Percentiles rank a stretch among this genome's conserved stretches.
These are phyloP conservation scores for Volvox reticuliferus DNA, from an alignment of 139 green algal species.

Conservation along the genomic window DNA sequence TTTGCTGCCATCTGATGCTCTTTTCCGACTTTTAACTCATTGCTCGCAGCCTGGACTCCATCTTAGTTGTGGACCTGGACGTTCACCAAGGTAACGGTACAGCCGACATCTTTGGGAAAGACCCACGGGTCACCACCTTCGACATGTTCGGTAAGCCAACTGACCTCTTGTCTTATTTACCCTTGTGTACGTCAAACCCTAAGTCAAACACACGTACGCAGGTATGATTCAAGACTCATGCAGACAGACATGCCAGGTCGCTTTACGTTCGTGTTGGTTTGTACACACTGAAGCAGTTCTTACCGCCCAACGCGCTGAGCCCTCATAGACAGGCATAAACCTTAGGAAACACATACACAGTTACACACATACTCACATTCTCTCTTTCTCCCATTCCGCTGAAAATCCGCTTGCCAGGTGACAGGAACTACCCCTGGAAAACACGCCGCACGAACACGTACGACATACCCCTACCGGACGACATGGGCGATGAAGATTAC, in stretches of 20 bases:
- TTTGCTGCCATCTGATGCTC: too few species aligned
- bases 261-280: too few species aligned
- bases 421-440: conserved; percentile 81
- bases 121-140: conserved; percentile 76
- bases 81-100: conserved; percentile 84
- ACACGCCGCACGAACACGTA: conserved; percentile 68
- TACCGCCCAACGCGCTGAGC: too few species aligned
- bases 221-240: too few species aligned
- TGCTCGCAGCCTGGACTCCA: conserved; percentile 10
- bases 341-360: not conserved
- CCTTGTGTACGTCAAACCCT: too few species aligned
- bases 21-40: too few species aligned
- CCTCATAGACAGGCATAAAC: too few species aligned
- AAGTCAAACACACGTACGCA: too few species aligned
- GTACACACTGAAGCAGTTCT: too few species aligned
- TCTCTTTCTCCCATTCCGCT: not conserved
- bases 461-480: conserved; percentile 69
- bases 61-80: conserved; percentile 67
- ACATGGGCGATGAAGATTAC: conserved; percentile 64
- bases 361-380: not conserved
- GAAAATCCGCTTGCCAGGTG: not conserved
- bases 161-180: too few species aligned
- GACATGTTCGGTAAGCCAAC: conserved; percentile 69
- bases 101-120: conserved; percentile 74
- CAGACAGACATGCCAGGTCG: too few species aligned